Percentiles rank a stretch among this genome's conserved stretches.
phyloP scores from a whole-genome alignment of 208 protist species.

The Crithidia acanthocephali region DNA sequence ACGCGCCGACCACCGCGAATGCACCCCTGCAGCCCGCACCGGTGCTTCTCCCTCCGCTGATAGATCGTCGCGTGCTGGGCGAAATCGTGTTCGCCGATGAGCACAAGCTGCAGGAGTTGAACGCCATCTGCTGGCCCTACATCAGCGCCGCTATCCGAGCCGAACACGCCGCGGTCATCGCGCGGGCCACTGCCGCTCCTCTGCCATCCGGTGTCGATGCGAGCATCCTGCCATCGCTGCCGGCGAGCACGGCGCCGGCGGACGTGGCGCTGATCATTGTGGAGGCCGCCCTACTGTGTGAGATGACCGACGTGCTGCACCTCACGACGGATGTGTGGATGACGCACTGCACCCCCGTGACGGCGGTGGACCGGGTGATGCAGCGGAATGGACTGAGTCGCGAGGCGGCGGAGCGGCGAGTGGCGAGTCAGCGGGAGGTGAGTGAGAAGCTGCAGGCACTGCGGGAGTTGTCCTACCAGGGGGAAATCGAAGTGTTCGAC shows the following conservation, averaged over 20 bases:
- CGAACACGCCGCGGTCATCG: constrained; percentile 22
- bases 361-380: constrained; percentile 55
- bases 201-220: neutral
- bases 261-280: constrained; percentile 56
- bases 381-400: constrained; percentile 47
- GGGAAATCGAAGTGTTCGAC: constrained; percentile 55
- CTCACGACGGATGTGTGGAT: constrained; percentile 75
- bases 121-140: constrained; percentile 76
- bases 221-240: neutral
- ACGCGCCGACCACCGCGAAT: neutral
- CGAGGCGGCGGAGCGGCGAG: constrained; percentile 47
- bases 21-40: neutral
- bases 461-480: constrained; percentile 38
- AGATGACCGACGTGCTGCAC: constrained; percentile 36
- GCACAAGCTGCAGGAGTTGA: constrained; percentile 51
- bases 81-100: constrained; percentile 58
- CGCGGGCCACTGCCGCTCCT: neutral
- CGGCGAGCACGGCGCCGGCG: neutral
- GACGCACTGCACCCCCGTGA: constrained; percentile 52
- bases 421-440: constrained; percentile 48
- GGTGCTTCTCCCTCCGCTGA: constrained; percentile 14
- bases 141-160: constrained; percentile 55
- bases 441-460: constrained; percentile 39
- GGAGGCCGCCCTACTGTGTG: constrained; percentile 75
- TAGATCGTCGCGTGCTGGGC: constrained; percentile 62